Base-by-base conservation (phyloP, 2,329 filamentous ascomycete species). In the Westerdykella sp. region DNA sequence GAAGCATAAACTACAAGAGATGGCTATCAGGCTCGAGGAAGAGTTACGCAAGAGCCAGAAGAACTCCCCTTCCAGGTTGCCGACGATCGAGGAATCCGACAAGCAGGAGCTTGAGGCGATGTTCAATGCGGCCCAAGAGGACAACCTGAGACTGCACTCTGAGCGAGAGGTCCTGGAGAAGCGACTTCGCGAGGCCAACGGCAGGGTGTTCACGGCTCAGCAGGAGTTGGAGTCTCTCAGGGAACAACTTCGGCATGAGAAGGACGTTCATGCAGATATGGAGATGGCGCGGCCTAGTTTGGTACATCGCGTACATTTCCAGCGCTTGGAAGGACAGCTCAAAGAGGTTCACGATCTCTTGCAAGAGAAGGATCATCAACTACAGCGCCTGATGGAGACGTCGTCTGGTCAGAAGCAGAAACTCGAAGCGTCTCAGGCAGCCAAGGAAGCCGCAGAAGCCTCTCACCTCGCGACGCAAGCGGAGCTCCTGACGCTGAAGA, bases 111-210 rank as follows among this genome's bases (percentile, higher is more conserved):
- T 66, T 2, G 62, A 64, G 37, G 54, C 57, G 6, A 65, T 65
- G 59, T 65, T 66, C 44, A 57, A 66, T 28, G 51, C 56, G 1
- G 55, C 61, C 5, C 62, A 66, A 31, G 52, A 63, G 42, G 61
- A 66, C 38, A 66, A 66, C 31, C 34, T 60, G 12, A 51, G 59
- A 3, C 51, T 66, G 1, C 57, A 65, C 36, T 40, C 49, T 1
- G 55, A 66, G 25, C 47, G 62, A 2, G 54, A 60, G 14, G 47
- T 51, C 10, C 43, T 61, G 0, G 61, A 64, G 15, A 62, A 63
- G 42, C 50, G 57, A 34, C 40, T 65, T 6, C 48, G 51, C 6
- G 59, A 65, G 30, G 54, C 60, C 4, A 65, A 62, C 41, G 44
- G 51, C 6, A 51, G 56, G 1, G 40, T 62, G 3, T 63, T 62